Conservation (phyloP, 768 basidiomycete genomes). For the Tricholoma flavovirens region DNA sequence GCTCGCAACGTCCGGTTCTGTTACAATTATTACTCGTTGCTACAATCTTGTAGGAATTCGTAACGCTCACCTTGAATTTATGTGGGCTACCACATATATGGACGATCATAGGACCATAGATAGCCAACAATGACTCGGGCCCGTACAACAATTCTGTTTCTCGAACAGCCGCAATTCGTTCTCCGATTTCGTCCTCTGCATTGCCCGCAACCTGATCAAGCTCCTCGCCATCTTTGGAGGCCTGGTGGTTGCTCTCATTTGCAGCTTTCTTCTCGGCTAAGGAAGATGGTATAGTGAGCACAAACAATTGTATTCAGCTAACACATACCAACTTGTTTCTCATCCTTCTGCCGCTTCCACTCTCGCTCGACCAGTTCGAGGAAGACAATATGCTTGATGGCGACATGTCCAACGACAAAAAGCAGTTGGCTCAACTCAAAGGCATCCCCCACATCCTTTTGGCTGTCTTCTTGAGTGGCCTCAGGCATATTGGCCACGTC, state of each 20-base stretch:
- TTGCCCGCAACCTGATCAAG: slow-evolving; percentile 97
- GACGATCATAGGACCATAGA: slow-evolving; percentile 88
- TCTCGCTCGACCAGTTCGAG: slow-evolving; percentile 94
- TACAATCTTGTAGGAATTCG: neutral
- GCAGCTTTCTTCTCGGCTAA: slow-evolving; percentile 57
- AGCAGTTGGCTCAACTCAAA: slow-evolving; percentile 91
- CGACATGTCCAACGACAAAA: slow-evolving; percentile 93
- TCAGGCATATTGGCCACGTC: slow-evolving; percentile 22
- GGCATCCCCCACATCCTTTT: slow-evolving; percentile 66
- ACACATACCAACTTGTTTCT: slow-evolving; percentile 65
- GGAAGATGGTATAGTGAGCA: neutral
- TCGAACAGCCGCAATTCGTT: slow-evolving; percentile 75
- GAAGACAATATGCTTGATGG: slow-evolving; percentile 96
- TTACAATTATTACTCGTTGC: slow-evolving; percentile 3
- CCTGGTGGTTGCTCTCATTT: slow-evolving; percentile 27
- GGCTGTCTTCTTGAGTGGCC: slow-evolving; percentile 23
- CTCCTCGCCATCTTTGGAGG: slow-evolving; percentile 70
- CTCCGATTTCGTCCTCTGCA: slow-evolving; percentile 97
- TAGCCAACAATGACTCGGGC: slow-evolving; percentile 67
- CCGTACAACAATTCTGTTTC: slow-evolving; percentile 89
- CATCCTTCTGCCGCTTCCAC: slow-evolving; percentile 94
- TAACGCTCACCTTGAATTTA: slow-evolving; percentile 70
- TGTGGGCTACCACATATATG: slow-evolving; percentile 88
- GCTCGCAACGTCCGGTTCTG: slow-evolving; percentile 85
- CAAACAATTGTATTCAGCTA: neutral